Evolutionary conservation across 352 stramenopile species (phyloP).

Genomic region (Globisporangium lucens): DNA sequence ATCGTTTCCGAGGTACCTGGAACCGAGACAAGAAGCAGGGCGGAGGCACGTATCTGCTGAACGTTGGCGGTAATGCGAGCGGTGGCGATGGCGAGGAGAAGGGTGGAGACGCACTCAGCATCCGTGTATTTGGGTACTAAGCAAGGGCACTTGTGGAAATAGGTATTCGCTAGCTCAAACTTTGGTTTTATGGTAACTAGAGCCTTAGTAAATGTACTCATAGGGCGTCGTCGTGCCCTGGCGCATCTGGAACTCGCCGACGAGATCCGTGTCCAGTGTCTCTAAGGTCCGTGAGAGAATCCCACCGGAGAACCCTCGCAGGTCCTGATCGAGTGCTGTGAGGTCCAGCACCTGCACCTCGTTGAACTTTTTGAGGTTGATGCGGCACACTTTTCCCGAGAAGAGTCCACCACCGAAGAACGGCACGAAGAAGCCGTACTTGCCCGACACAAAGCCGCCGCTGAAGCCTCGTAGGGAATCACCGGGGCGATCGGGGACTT

Average conservation of each 20-base stretch:
- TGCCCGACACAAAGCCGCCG: slow-evolving; percentile 62
- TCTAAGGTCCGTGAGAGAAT: slow-evolving; percentile 52
- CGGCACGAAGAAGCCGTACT: slow-evolving; percentile 80
- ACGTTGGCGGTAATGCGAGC: slow-evolving; percentile 20
- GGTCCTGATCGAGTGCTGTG: slow-evolving; percentile 33
- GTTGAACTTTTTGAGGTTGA: slow-evolving; percentile 77
- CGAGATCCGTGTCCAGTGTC: slow-evolving; percentile 48
- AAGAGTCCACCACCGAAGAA: slow-evolving; percentile 67
- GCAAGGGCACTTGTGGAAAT: background rate
- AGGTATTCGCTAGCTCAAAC: background rate
- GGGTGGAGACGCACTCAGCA: slow-evolving; percentile 13
- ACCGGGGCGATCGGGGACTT: slow-evolving; percentile 66
- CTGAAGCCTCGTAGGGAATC: slow-evolving; percentile 62
- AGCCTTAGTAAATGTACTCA: slow-evolving; percentile 53
- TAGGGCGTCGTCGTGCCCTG: slow-evolving; percentile 65
- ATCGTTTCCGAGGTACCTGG: slow-evolving; percentile 86
- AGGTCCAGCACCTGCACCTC: slow-evolving; percentile 77
- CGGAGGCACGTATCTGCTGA: slow-evolving; percentile 64
- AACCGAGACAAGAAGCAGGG: slow-evolving; percentile 84
- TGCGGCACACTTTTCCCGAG: slow-evolving; percentile 71
- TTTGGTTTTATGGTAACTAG: background rate
- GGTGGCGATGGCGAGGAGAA: slow-evolving; percentile 7
- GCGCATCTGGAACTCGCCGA: slow-evolving; percentile 60
- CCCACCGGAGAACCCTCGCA: slow-evolving; percentile 51
- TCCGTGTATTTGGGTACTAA: slow-evolving; percentile 51